Conservation (phyloP, 139 green algal species). For the Astrephomene gubernaculifera region DNA sequence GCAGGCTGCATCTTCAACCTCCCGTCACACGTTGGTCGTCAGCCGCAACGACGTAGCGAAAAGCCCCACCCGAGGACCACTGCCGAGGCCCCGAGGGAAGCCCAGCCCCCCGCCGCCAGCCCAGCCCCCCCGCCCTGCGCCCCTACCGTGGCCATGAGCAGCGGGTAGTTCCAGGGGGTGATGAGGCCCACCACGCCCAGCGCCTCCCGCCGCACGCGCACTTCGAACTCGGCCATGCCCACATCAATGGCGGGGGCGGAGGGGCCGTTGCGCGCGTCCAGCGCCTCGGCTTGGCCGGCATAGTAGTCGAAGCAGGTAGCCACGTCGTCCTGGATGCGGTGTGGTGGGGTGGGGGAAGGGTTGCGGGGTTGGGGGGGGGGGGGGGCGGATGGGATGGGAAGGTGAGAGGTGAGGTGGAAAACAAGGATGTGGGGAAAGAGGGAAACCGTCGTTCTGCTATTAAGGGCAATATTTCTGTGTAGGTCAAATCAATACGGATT, state of each 20-base stretch:
- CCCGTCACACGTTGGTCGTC: no score
- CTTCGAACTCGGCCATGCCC: conserved; percentile 71
- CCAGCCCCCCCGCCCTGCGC: not conserved
- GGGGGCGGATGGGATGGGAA: not conserved
- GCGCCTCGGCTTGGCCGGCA: conserved; percentile 83
- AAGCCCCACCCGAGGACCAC: no score
- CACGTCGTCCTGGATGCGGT: conserved; percentile 39
- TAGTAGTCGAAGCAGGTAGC: conserved; percentile 87
- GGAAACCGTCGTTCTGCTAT: no score
- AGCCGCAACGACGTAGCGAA: no score
- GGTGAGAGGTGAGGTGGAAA: not conserved
- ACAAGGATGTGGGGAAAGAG: no score
- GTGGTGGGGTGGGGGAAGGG: not conserved
- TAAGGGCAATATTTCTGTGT: no score
- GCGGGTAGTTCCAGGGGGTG: conserved; percentile 93
- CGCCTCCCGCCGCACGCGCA: conserved; percentile 43
- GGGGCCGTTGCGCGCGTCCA: conserved; percentile 78
- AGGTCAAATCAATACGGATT: no score
- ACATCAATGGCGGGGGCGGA: conserved; percentile 67
- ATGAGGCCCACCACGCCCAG: conserved; percentile 86
- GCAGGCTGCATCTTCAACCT: no score
- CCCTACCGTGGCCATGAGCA: conserved; percentile 80
- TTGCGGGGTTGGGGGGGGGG: not conserved
- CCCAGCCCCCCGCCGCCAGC: not conserved
- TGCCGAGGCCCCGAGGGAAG: no score